Base-by-base conservation (phyloP, 352 stramenopile genomes). In the Pythium angustatum region DNA sequence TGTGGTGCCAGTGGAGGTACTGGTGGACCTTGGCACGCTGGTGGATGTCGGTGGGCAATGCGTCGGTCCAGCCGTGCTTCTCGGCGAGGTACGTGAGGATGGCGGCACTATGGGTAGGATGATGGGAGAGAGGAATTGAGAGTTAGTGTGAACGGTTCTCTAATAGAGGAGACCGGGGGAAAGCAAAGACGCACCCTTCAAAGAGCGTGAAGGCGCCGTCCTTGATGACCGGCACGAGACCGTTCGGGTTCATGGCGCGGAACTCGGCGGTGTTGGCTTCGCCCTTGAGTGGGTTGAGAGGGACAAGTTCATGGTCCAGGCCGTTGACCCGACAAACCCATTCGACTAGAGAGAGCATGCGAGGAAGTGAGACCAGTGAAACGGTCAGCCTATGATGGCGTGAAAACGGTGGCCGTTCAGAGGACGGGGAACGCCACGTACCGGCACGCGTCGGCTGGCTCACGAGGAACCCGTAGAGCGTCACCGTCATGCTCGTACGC, bases 1-100 rank as follows among this genome's bases (percentile, higher is more conserved):
- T 85, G 74, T 90, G 81, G 66, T 90, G 81, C 81, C 81, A 90
- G 75, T 87, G 75, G n/a, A 90, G 56, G 47, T 84, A 87, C 67
- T 90, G 38, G 67, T 88, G 77, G 31, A 90, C 28, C 53, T 88
- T 88, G 19, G 77, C 78, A 27, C 72, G 81, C 51, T 77, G 48
- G 0, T 64, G 19, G 0, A 31, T n/a, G 26, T 85, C 69, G 3
- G 14, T 71, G 26, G 78, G 79, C 53, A 80, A 84, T 27, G 83
- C 33, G 45, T 81, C 74, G 11, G 67, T 80, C 77, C 77, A 88
- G 10, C 43, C 57, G 52, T 75, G 66, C 60, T 80, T 85, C 47
- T 85, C 73, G 8, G 73, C 69, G 31, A 88, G 53, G 51, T 85
- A 88, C 30, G 54, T 48, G 31, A 87, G 22, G 54, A 88, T 88